These are phyloP conservation scores for Tulasnella sp. DNA, from an alignment of 768 basidiomycete species.

Conservation along the genomic window DNA sequence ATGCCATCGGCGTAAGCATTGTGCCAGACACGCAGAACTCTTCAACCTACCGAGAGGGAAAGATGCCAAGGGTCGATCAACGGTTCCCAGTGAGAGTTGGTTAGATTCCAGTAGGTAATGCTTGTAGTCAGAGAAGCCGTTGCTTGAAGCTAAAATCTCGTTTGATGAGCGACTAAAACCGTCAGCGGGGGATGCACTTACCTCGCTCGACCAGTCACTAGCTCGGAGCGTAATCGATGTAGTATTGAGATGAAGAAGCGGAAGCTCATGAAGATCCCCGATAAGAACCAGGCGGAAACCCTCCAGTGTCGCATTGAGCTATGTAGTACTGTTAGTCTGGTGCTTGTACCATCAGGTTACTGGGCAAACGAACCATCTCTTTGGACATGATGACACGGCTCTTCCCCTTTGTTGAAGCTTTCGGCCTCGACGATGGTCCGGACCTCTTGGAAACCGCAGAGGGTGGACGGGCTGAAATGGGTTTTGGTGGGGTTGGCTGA, in stretches of 20 bases:
- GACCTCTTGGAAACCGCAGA: not conserved
- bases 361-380: constrained; percentile 60
- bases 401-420: not conserved
- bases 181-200: constrained; percentile 37
- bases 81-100: constrained; percentile 98
- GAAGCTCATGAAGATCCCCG: constrained; percentile 92
- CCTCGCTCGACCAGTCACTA: constrained; percentile 93
- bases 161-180: not conserved
- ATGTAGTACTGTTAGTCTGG: constrained; percentile 7
- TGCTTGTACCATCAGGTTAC: constrained; percentile 18
- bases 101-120: constrained; percentile 94
- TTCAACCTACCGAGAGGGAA: constrained; percentile 53
- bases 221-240: constrained; percentile 78
- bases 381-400: constrained; percentile 57
- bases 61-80: constrained; percentile 96
- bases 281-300: constrained; percentile 92
- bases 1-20: constrained; percentile 15
- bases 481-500: not conserved
- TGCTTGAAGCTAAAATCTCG: constrained; percentile 62
- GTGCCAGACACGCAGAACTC: not conserved
- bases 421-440: not conserved
- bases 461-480: not conserved
- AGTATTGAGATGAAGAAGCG: constrained; percentile 82
- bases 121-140: constrained; percentile 74
- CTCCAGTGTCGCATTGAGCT: constrained; percentile 84